Percentiles rank a stretch among this genome's conserved stretches.
These are phyloP conservation scores for Raffaelea albimanens DNA, from an alignment of 2,329 filamentous ascomycete species.

Conservation along the genomic window DNA sequence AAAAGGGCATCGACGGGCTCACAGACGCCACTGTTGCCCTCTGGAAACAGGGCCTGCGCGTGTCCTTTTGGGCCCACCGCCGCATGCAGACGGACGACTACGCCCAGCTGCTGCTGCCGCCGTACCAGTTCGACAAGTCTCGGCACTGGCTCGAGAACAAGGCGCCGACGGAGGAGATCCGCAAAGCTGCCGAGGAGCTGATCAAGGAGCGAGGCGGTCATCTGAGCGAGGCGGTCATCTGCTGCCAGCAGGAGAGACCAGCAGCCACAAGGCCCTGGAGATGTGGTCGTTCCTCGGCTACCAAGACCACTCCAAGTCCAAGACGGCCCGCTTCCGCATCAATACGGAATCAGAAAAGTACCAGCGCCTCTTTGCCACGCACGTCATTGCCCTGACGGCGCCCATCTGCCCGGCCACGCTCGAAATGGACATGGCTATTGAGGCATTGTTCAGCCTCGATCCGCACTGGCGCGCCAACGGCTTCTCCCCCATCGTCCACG, in stretches of 20 bases:
- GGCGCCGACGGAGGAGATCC: not conserved
- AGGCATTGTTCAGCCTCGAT: slow-evolving; percentile 21
- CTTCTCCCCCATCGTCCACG: slow-evolving; percentile 19
- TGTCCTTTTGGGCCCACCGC: slow-evolving; percentile 28
- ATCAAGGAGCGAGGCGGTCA: not conserved
- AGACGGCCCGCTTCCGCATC: slow-evolving; percentile 28
- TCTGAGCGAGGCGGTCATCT: slow-evolving; percentile 3
- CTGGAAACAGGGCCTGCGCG: slow-evolving; percentile 28
- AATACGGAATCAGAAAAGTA: slow-evolving; percentile 27
- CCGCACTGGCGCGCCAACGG: not conserved
- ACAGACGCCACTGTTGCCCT: slow-evolving; percentile 19
- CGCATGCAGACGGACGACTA: slow-evolving; percentile 16
- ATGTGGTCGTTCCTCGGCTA: slow-evolving; percentile 8
- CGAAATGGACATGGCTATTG: slow-evolving; percentile 22
- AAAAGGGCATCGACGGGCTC: slow-evolving; percentile 12
- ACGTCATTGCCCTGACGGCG: slow-evolving; percentile 28
- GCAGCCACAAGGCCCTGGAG: not conserved
- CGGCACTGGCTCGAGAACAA: slow-evolving; percentile 25
- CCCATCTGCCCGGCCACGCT: slow-evolving; percentile 29
- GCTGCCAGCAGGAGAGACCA: not conserved
- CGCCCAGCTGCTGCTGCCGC: slow-evolving; percentile 20
- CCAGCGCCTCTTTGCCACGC: slow-evolving; percentile 22
- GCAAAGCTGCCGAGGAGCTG: slow-evolving; percentile 10
- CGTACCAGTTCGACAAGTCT: slow-evolving; percentile 30
- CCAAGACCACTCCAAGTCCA: not conserved